Base-by-base conservation (phyloP, 441 rosid genomes). In the Eutrema salsugineum region DNA sequence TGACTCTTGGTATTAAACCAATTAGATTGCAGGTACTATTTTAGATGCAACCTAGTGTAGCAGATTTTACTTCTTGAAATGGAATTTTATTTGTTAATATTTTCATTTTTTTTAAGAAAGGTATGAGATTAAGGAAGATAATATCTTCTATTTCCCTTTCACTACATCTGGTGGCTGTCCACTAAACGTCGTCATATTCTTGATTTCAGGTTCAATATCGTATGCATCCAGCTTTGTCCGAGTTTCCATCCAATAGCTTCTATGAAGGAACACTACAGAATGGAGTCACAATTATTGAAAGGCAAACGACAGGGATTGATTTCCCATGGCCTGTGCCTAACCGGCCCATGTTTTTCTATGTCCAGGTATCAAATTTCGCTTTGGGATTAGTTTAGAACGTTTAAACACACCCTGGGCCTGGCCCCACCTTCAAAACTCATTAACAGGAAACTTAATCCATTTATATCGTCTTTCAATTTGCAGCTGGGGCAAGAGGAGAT, bases 401-500 rank as follows among this genome's bases (percentile, higher is more conserved):
- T 19, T 22, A 0, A 57, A 20, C 22, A 6, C 16, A 50, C 46
- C 43, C 40, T 57, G 6, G 44, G 15, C 14, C 6, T n/a, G 15
- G 51, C 46, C 44, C 32, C 39, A 32, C 46, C 24, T 1, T 39
- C 16, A 24, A 6, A 67, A 5, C 16, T 19, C 27, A 39, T 46
- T 22, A 39, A 32, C 55, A 53, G 40, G 50, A 33, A 44, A 17
- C 20, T 46, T 9, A 40, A 19, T 54, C 33, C 19, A 33, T 51
- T 19, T 32, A 28, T 39, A 2, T 28, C 19, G 10, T 72, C 14
- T 54, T 60, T 30, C 82, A 72, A 77, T 80, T 65, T 80, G 75
- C 78, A 96, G 99, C 86, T 96, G 97, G 99, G 99, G 73, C 97
- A 93, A 96, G 99, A 96, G 76, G 99, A 96, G 84, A 96, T 96